These are phyloP conservation scores for Piper betle DNA, from an alignment of 164 flowering plant species.

Conservation along the genomic window DNA sequence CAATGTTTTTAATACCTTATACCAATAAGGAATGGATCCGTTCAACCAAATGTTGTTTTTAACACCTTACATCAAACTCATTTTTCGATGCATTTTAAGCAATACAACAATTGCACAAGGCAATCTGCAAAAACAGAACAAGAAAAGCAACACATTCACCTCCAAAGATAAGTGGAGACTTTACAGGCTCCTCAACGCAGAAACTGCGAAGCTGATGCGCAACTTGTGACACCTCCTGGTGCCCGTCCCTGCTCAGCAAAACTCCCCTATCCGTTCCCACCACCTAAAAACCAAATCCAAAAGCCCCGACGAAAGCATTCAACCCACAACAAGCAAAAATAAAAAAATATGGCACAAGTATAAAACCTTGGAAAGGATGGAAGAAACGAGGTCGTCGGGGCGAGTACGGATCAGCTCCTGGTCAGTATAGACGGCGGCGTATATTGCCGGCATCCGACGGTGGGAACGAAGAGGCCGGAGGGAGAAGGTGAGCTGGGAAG, in stretches of 20 bases:
- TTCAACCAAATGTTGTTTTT: too few species aligned
- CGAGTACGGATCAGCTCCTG: constrained; percentile 17
- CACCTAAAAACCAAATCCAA: constrained; percentile 29
- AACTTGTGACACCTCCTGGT: constrained; percentile 53
- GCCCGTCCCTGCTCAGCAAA: constrained; percentile 38
- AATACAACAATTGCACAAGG: background rate
- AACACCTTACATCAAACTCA: too few species aligned
- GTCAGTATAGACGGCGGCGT: constrained; percentile 15
- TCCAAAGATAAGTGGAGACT: constrained; percentile 92
- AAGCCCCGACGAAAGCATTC: background rate
- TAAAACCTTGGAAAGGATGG: constrained; percentile 51
- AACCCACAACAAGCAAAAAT: background rate
- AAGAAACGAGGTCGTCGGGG: constrained; percentile 34
- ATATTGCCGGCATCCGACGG: constrained; percentile 1
- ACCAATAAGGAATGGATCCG: too few species aligned
- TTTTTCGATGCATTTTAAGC: too few species aligned
- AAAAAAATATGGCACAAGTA: background rate
- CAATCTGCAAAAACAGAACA: background rate
- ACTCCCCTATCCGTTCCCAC: constrained; percentile 69
- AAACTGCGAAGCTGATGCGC: constrained; percentile 46
- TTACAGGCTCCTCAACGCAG: constrained; percentile 74
- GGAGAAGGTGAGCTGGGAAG: background rate
- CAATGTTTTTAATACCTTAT: too few species aligned
- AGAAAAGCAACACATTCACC: constrained; percentile 25
- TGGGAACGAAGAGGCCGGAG: constrained; percentile 1